Percentiles rank a stretch among this genome's conserved stretches.
Conservation (phyloP, 2,329 filamentous ascomycete species). For the Ceratocystis cubensis region DNA sequence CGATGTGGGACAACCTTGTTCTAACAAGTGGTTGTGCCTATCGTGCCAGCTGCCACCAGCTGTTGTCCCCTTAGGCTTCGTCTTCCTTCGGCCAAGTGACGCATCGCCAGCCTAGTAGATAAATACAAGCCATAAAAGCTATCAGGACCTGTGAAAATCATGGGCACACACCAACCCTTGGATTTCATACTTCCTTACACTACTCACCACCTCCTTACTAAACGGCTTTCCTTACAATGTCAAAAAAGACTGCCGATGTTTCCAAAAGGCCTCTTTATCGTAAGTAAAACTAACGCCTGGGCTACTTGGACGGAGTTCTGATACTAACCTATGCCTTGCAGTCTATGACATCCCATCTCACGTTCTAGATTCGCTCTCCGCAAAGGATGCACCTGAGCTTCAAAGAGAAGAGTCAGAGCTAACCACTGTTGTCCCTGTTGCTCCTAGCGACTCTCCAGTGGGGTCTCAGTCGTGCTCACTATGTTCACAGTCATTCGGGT, state of each 20-base stretch:
- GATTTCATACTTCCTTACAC: too few relatives aligned
- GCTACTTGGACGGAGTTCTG: neutral
- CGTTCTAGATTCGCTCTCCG: conserved; percentile 54
- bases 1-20: neutral
- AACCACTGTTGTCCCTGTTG: conserved; percentile 25
- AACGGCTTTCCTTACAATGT: neutral
- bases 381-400: conserved; percentile 28
- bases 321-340: conserved; percentile 28
- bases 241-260: conserved; percentile 14
- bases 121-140: neutral
- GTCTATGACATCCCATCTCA: conserved; percentile 73
- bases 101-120: neutral
- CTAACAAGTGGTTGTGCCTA: too few relatives aligned
- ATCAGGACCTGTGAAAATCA: neutral
- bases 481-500: conserved; percentile 59
- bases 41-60: conserved; percentile 4
- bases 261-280: conserved; percentile 18
- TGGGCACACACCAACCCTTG: too few relatives aligned
- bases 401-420: conserved; percentile 24
- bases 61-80: neutral
- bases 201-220: too few relatives aligned
- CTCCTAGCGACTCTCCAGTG: conserved; percentile 33
- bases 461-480: conserved; percentile 67
- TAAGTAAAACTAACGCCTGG: neutral
- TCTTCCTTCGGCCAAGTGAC: conserved; percentile 6